A percentile compares a stretch with the other conserved stretches of the same genome.
Evolutionary conservation across 1,284 basidiomycete species (phyloP).

Genomic region (Ceratobasidium sp.): DNA sequence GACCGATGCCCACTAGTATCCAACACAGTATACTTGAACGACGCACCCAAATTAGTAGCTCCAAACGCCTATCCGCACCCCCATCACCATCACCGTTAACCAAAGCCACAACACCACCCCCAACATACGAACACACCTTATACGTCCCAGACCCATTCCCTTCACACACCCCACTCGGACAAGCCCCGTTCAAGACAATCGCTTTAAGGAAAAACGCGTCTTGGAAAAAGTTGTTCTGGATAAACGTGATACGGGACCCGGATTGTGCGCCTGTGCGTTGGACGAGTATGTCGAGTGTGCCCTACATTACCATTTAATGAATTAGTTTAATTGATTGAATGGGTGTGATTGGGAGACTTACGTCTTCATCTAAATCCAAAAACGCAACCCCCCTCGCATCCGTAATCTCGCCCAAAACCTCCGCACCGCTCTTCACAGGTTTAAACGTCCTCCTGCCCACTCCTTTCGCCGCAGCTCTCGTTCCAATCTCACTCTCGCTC

Average conservation of each 20-base stretch:
- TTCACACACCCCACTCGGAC: slow-evolving; percentile 74
- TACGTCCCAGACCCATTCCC: slow-evolving; percentile 73
- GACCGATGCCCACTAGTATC: slow-evolving; percentile 92
- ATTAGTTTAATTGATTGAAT: too few relatives aligned
- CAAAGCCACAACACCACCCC: background rate
- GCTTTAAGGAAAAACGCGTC: slow-evolving; percentile 99
- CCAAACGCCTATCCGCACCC: slow-evolving; percentile 80
- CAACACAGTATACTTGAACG: slow-evolving; percentile 97
- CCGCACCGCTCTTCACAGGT: slow-evolving; percentile 71
- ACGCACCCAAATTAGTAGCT: slow-evolving; percentile 92
- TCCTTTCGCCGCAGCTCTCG: slow-evolving; percentile 53
- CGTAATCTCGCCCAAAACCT: slow-evolving; percentile 73
- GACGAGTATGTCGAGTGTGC: slow-evolving; percentile 91
- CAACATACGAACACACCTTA: slow-evolving; percentile 66
- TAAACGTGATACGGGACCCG: slow-evolving; percentile 71
- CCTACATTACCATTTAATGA: slow-evolving; percentile 70
- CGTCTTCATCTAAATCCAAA: slow-evolving; percentile 96
- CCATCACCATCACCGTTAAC: background rate
- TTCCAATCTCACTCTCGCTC: slow-evolving; percentile 3
- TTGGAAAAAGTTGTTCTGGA: slow-evolving; percentile 98
- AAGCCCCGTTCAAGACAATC: slow-evolving; percentile 94
- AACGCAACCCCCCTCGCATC: slow-evolving; percentile 88
- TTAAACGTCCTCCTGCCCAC: slow-evolving; percentile 72
- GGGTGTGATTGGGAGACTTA: too few relatives aligned
- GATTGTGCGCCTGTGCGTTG: slow-evolving; percentile 80